Evolutionary conservation across 352 stramenopile genomes (phyloP).

Genomic region (Pythium brachiatum): DNA sequence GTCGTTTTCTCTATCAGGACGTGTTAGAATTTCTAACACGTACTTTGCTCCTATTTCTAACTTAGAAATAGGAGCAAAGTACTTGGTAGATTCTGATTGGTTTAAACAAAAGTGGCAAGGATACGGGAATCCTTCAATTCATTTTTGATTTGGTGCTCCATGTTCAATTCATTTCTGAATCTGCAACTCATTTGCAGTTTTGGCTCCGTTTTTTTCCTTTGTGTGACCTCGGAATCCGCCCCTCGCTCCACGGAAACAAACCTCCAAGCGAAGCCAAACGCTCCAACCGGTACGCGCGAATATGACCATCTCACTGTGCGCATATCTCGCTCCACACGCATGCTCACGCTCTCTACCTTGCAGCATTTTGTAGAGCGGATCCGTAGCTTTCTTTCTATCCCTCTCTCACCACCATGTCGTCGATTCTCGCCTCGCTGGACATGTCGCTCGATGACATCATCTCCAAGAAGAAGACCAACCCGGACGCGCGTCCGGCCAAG

Average conservation of each 20-base stretch:
- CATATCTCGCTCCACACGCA: not conserved
- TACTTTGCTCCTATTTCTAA: too few species aligned
- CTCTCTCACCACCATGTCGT: conserved; percentile 51
- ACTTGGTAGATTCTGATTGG: too few species aligned
- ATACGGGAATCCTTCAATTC: too few species aligned
- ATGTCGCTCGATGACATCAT: conserved; percentile 87
- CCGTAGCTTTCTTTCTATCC: not conserved
- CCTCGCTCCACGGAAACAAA: conserved; percentile 1
- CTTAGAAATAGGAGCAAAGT: too few species aligned
- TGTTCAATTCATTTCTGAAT: not conserved
- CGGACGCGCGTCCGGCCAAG: conserved; percentile 50
- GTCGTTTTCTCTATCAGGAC: too few species aligned
- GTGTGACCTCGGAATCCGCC: not conserved
- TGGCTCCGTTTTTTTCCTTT: not conserved
- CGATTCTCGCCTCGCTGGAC: conserved; percentile 76
- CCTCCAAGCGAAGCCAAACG: not conserved
- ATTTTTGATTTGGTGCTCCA: conserved; percentile 3
- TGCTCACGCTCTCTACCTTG: not conserved
- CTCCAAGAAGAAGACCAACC: conserved; percentile 66
- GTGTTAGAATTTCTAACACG: too few species aligned
- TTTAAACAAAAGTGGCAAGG: too few species aligned
- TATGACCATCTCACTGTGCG: not conserved
- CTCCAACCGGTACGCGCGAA: not conserved
- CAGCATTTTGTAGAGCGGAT: not conserved
- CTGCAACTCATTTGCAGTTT: not conserved